A percentile compares a stretch with the other conserved stretches of the same genome.
Conservation (phyloP, 2,329 filamentous ascomycete genomes). For the Verticillium tricorpus region DNA sequence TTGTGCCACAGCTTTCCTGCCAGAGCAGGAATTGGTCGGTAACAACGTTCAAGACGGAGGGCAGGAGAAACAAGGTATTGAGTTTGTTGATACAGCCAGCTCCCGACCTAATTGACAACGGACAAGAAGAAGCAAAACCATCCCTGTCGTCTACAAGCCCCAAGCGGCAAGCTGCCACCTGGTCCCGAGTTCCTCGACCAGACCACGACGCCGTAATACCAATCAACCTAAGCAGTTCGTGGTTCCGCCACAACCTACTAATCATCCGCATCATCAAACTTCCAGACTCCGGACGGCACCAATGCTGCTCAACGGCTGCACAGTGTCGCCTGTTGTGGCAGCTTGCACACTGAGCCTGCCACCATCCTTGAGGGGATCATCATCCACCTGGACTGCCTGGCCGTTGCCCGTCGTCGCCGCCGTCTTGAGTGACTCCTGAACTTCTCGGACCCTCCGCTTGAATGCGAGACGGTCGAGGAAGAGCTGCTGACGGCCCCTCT, state of each 20-base stretch:
- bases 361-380: slow-evolving; percentile 42
- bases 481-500: slow-evolving; percentile 85
- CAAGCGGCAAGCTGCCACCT: slow-evolving; percentile 1
- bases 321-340: slow-evolving; percentile 32
- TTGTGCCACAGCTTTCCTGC: too few relatives aligned
- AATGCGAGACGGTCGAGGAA: slow-evolving; percentile 90
- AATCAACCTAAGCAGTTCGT: slow-evolving; percentile 2
- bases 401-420: slow-evolving; percentile 45
- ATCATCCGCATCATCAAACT: slow-evolving; percentile 27
- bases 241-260: slow-evolving; percentile 3
- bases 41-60: too few relatives aligned
- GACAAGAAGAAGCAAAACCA: neutral
- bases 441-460: slow-evolving; percentile 78
- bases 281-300: slow-evolving; percentile 56
- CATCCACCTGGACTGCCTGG: slow-evolving; percentile 41
- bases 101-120: neutral
- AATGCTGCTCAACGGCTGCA: slow-evolving; percentile 51
- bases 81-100: neutral
- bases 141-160: slow-evolving; percentile 8
- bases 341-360: slow-evolving; percentile 51
- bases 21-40: too few relatives aligned
- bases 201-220: neutral
- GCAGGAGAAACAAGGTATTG: neutral
- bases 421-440: slow-evolving; percentile 70
- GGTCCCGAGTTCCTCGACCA: slow-evolving; percentile 5